A percentile compares a stretch with the other conserved stretches of the same genome.
Conservation (phyloP, 2,329 filamentous ascomycete species). For the Calonectria pteridis region DNA sequence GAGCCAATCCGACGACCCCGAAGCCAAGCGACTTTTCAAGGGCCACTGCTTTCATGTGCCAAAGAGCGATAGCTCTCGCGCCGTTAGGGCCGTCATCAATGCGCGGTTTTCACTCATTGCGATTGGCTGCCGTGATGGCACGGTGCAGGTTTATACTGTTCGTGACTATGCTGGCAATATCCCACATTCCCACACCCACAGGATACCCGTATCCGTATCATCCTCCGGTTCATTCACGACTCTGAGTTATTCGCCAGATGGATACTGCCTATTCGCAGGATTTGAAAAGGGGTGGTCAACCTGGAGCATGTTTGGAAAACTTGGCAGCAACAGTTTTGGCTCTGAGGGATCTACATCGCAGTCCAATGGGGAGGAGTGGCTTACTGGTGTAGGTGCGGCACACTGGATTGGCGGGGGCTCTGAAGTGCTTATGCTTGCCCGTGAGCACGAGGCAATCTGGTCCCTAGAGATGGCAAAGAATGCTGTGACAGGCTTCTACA, state of each 20-base stretch:
- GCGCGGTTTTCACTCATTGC: constrained; percentile 95
- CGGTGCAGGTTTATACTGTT: constrained; percentile 89
- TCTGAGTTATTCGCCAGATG: constrained; percentile 91
- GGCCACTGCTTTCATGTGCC: constrained; percentile 93
- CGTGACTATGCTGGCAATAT: constrained; percentile 96
- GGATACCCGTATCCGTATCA: constrained; percentile 73
- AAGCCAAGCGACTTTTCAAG: constrained; percentile 79
- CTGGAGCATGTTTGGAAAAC: constrained; percentile 98
- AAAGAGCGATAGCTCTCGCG: constrained; percentile 68
- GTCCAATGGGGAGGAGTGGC: constrained; percentile 83
- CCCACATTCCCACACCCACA: constrained; percentile 84
- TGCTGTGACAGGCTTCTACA: constrained; percentile 92
- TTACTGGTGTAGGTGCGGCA: constrained; percentile 81
- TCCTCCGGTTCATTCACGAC: constrained; percentile 80
- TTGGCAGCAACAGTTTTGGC: constrained; percentile 85
- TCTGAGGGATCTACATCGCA: constrained; percentile 73
- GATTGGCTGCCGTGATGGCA: constrained; percentile 83
- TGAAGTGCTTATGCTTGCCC: constrained; percentile 81
- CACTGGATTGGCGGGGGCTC: constrained; percentile 91
- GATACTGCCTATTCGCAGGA: constrained; percentile 94
- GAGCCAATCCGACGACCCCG: constrained; percentile 57
- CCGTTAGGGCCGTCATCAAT: constrained; percentile 86
- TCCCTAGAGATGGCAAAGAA: constrained; percentile 93
- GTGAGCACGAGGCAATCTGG: constrained; percentile 84
- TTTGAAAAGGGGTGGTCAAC: constrained; percentile 94